Base-by-base conservation (phyloP, 2,329 filamentous ascomycete species). In the Pyrenophora tritici-repentis region DNA sequence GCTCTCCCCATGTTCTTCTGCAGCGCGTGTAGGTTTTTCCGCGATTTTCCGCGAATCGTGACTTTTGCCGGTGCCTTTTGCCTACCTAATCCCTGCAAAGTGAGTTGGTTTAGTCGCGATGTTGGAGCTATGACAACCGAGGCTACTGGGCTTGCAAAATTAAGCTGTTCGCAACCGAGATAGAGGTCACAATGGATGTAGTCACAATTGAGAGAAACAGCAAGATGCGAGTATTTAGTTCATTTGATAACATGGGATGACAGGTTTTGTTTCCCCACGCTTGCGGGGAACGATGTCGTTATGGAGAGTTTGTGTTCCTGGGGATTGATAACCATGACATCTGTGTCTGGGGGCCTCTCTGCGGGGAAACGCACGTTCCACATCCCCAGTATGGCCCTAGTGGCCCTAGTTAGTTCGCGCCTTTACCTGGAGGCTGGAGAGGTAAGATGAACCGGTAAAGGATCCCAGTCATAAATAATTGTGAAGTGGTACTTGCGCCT, bases 21-120 rank as follows among this genome's bases (percentile, higher is more conserved):
- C 53, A 41, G 38, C 48, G 56, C 50, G 42, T 53, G 46, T 53
- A 50, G 48, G 49, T 57, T 62, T 47, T 56, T 58, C 63, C 63
- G 60, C 62, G 49, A 61, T 56, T 47, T 59, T 55, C 63, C 63
- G 58, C 62, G 58, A 63, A 63, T 62, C 51, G 53, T 49, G 46
- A 42, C 42, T 31, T 38, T 47, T 43, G 47, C 47, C 36, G 41
- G 40, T 49, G 35, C 47, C 32, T 56, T 47, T 40, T 26, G 35
- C 32, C 36, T 26, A 26, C 22, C 24, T 26, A 17, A 42, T 50
- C 43, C 50, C 26, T 29, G 50, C 41, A 14, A 16, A 42, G 49
- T 36, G 40, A 41, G 31, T 37, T 44, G 44, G 42, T 42, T 36
- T 40, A 54, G 31, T 38, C 26, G 45, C 24, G 32, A 42, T 34